Conservation (phyloP, 305 asterid species). For the Fraxinus velutina region DNA sequence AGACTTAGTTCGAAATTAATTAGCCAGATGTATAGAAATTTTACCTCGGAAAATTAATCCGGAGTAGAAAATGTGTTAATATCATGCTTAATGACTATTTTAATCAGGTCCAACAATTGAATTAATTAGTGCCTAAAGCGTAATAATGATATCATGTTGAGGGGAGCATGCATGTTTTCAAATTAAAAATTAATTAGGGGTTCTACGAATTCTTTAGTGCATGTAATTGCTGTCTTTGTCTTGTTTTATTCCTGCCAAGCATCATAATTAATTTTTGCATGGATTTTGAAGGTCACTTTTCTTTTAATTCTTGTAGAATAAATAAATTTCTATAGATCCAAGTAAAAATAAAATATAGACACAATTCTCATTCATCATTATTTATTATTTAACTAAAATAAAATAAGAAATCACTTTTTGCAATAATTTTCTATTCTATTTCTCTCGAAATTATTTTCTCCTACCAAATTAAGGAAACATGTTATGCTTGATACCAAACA, state of each 20-base stretch:
- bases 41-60: background rate
- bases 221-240: background rate
- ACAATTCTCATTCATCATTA: background rate
- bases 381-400: background rate
- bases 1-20: background rate
- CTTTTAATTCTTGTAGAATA: background rate
- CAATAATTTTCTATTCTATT: background rate
- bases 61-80: background rate
- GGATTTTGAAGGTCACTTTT: background rate
- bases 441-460: background rate
- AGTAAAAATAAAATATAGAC: background rate
- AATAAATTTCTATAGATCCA: background rate
- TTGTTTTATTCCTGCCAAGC: background rate
- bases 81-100: conserved; percentile 8
- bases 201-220: background rate
- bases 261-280: background rate
- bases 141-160: conserved; percentile 31
- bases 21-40: background rate
- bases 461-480: background rate
- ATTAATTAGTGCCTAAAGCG: conserved; percentile 14
- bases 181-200: background rate
- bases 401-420: background rate
- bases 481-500: background rate
- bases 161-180: conserved; percentile 8
- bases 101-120: background rate